Percentiles rank a stretch among this genome's conserved stretches.
These are phyloP conservation scores for Paramecium sexaurelia DNA, from an alignment of 73 alveolate genomes.

Conservation along the genomic window DNA sequence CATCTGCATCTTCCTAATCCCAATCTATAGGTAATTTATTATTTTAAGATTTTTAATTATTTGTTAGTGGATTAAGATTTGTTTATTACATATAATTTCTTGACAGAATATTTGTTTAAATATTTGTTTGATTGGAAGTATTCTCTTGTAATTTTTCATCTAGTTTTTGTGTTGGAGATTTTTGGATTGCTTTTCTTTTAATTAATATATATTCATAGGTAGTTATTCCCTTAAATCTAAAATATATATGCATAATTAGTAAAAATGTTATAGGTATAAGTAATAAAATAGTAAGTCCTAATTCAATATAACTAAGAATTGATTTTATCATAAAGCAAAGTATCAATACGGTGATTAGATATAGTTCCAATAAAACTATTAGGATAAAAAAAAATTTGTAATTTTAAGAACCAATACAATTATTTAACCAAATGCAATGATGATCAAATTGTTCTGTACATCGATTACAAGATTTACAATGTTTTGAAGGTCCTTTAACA, in stretches of 20 bases:
- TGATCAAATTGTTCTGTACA: conserved; percentile 50
- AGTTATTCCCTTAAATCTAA: background rate
- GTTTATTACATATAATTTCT: background rate
- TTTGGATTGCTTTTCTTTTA: background rate
- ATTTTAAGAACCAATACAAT: background rate
- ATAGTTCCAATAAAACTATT: background rate
- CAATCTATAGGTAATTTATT: background rate
- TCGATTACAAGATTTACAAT: conserved; percentile 34
- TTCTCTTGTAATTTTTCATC: background rate
- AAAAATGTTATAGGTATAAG: background rate
- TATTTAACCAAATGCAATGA: conserved; percentile 46
- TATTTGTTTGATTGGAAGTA: background rate
- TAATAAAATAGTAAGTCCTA: background rate
- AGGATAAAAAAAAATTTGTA: background rate
- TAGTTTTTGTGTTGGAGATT: background rate
- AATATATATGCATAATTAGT: background rate
- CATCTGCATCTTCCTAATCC: conserved; percentile 26
- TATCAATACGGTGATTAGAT: background rate
- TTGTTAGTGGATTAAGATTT: background rate
- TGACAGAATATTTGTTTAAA: background rate
- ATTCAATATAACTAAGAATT: background rate
- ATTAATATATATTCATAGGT: background rate
- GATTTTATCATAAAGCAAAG: background rate
- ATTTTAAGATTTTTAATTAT: background rate
- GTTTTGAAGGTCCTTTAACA: background rate